Conservation (phyloP, 2,329 filamentous ascomycete genomes). For the Colletotrichum limetticola region DNA sequence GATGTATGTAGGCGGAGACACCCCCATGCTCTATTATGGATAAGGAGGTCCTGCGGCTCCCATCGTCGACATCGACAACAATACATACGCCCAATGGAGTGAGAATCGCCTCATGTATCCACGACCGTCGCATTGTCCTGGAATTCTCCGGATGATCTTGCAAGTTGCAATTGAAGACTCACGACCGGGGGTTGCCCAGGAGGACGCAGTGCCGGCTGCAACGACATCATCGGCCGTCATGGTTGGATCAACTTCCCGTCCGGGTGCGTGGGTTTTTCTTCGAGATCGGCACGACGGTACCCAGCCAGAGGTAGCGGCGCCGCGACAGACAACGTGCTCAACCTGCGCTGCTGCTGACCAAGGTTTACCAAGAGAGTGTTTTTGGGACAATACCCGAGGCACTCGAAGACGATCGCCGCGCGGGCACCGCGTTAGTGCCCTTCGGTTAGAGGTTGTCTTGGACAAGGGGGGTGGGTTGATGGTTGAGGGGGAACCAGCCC, state of each 20-base stretch:
- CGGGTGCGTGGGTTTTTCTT: slow-evolving; percentile 29
- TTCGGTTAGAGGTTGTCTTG: slow-evolving; percentile 16
- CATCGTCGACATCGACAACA: background rate
- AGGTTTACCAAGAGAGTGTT: slow-evolving; percentile 20
- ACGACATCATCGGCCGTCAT: slow-evolving; percentile 34
- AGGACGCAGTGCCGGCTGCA: slow-evolving; percentile 17
- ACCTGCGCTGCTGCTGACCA: slow-evolving; percentile 14
- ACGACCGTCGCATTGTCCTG: background rate
- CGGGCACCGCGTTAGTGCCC: slow-evolving; percentile 20
- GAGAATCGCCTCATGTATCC: background rate
- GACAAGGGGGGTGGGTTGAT: background rate
- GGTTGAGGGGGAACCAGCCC: background rate
- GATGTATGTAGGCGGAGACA: background rate
- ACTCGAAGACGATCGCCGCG: slow-evolving; percentile 24
- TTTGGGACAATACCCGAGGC: slow-evolving; percentile 27
- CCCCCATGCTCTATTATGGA: background rate
- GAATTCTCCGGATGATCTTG: background rate
- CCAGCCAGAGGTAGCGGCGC: slow-evolving; percentile 10
- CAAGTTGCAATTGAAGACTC: background rate
- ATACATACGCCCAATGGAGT: background rate
- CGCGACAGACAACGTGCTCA: slow-evolving; percentile 19
- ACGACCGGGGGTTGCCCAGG: background rate
- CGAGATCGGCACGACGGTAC: slow-evolving; percentile 25
- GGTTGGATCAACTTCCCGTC: slow-evolving; percentile 27
- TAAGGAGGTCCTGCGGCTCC: background rate